Conservation (phyloP, 352 stramenopile genomes). For the Phytophthora multivora region DNA sequence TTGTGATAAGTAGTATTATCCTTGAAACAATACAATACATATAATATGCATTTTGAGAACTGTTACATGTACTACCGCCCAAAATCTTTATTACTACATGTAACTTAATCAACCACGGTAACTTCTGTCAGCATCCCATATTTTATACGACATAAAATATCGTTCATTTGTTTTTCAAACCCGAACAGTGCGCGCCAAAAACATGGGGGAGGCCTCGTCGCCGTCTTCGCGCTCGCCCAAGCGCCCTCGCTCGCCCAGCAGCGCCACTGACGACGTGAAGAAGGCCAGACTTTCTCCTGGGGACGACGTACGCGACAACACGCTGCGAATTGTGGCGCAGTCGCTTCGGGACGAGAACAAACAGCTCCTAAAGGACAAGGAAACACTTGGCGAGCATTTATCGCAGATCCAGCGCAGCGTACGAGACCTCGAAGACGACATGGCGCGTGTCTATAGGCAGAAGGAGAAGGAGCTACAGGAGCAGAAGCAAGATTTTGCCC, state of each 20-base stretch:
- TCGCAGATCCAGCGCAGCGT: conserved; percentile 29
- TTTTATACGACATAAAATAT: too few relatives aligned
- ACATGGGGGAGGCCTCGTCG: background rate
- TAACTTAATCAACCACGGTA: too few relatives aligned
- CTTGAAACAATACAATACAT: too few relatives aligned
- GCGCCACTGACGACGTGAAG: background rate
- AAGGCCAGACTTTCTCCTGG: conserved; percentile 10
- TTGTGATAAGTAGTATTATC: too few relatives aligned
- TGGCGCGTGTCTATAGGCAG: conserved; percentile 41
- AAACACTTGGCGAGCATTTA: conserved; percentile 16
- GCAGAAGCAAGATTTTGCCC: conserved; percentile 21
- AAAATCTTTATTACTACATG: too few relatives aligned
- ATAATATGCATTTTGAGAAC: too few relatives aligned
- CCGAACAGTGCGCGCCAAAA: too few relatives aligned
- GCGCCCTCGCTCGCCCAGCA: conserved; percentile 1
- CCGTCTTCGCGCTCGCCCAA: conserved; percentile 5
- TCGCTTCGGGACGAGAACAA: conserved; percentile 45
- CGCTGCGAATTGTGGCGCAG: conserved; percentile 47
- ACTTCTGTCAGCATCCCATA: too few relatives aligned
- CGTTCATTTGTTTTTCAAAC: too few relatives aligned
- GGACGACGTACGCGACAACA: conserved; percentile 26
- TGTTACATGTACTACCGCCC: too few relatives aligned
- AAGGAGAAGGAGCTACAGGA: conserved; percentile 41
- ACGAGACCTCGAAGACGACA: conserved; percentile 43
- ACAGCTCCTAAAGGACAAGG: conserved; percentile 32